A percentile compares a stretch with the other conserved stretches of the same genome.
These are phyloP conservation scores for Paramecium bursaria DNA, from an alignment of 73 alveolate genomes.

Conservation along the genomic window DNA sequence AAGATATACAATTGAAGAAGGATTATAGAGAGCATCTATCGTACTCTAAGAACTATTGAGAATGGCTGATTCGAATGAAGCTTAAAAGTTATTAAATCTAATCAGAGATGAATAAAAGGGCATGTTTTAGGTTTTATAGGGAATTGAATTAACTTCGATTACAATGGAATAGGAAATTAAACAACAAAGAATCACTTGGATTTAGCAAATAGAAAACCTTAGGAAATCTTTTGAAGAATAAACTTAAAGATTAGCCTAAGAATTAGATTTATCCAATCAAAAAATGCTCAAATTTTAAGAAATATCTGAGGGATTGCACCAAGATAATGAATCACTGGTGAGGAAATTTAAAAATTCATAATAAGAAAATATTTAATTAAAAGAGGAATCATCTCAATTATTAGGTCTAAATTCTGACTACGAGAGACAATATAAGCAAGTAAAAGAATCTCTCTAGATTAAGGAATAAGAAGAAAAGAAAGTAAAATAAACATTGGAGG, in stretches of 20 bases:
- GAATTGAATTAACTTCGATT: constrained; percentile 18
- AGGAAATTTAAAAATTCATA: background rate
- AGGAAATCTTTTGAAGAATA: constrained; percentile 31
- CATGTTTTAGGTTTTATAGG: background rate
- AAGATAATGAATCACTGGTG: constrained; percentile 25
- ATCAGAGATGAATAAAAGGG: background rate
- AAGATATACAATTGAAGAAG: background rate
- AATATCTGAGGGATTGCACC: constrained; percentile 31
- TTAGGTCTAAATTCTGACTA: too few relatives aligned
- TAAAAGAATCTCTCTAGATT: background rate
- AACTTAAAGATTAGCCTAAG: constrained; percentile 2
- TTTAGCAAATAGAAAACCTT: background rate
- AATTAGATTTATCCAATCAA: background rate
- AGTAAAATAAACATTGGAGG: background rate
- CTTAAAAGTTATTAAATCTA: constrained; percentile 20
- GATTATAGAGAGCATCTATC: background rate
- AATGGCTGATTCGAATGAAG: constrained; percentile 60
- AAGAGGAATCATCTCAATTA: too few relatives aligned
- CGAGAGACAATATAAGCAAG: background rate
- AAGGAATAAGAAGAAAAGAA: constrained; percentile 21
- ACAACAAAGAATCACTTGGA: constrained; percentile 31
- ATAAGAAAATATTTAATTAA: background rate
- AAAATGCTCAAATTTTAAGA: background rate
- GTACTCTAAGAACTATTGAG: background rate
- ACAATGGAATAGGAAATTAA: background rate